phyloP scores from a whole-genome alignment of 2,329 filamentous ascomycete genomes.

The Chalaropsis ovoidea region DNA sequence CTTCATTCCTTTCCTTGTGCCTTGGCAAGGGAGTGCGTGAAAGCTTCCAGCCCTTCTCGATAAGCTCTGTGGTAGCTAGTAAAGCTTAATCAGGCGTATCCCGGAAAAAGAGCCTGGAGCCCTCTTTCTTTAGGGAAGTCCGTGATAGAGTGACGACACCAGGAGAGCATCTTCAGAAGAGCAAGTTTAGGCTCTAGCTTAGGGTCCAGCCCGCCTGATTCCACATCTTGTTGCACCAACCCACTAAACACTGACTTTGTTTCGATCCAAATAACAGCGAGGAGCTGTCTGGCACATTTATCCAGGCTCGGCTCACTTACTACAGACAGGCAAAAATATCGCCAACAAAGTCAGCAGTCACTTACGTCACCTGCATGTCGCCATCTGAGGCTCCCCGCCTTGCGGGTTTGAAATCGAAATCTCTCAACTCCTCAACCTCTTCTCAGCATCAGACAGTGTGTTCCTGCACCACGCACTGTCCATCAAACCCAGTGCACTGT shows the following conservation, averaged over 20 bases:
- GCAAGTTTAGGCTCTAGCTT: no score
- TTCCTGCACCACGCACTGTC: background rate
- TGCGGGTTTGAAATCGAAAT: slow-evolving; percentile 11
- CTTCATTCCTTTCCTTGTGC: background rate
- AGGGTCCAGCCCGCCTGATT: no score
- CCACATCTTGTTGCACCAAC: background rate
- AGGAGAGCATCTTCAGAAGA: no score
- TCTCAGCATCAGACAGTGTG: background rate
- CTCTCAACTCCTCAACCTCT: background rate
- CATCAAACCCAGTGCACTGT: background rate
- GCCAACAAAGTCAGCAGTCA: background rate
- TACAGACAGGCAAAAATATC: no score
- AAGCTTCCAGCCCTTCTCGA: no score
- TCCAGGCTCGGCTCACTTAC: no score
- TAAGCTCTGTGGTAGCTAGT: no score
- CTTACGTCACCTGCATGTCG: slow-evolving; percentile 24
- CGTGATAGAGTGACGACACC: no score
- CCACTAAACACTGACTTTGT: background rate
- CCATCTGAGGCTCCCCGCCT: slow-evolving; percentile 5
- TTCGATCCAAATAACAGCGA: background rate
- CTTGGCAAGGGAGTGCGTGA: background rate
- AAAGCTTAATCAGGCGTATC: no score
- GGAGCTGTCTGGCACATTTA: no score
- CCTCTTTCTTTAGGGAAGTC: no score
- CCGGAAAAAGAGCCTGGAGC: no score